phyloP scores from a whole-genome alignment of 208 protist species.

The Acanthamoeba lenticulata region DNA sequence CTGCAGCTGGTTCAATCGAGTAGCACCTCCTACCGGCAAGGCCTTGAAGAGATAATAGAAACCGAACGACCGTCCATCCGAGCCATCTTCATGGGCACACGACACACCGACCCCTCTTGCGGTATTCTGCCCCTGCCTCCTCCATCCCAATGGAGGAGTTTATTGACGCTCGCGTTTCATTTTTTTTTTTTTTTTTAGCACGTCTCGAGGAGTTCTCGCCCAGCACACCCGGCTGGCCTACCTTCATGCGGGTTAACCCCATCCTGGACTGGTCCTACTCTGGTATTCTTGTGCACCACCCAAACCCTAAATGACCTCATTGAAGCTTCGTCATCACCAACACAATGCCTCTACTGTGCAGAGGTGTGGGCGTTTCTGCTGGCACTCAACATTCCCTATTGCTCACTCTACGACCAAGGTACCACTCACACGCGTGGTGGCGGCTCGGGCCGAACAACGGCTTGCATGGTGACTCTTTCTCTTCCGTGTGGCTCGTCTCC shows the following conservation, averaged over 20 bases:
- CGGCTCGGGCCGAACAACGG: not conserved
- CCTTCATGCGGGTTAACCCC: slow-evolving; percentile 79
- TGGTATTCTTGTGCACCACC: not conserved
- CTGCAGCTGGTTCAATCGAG: slow-evolving; percentile 20
- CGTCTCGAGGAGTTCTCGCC: not conserved
- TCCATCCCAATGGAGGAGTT: not conserved
- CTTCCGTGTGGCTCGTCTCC: not conserved
- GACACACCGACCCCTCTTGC: slow-evolving; percentile 72
- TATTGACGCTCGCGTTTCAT: not conserved
- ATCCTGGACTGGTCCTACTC: slow-evolving; percentile 78
- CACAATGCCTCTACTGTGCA: not conserved
- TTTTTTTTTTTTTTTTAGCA: not conserved
- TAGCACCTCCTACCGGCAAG: not conserved
- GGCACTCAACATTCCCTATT: slow-evolving; percentile 71
- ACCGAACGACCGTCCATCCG: slow-evolving; percentile 37
- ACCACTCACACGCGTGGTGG: not conserved
- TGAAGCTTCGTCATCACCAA: not conserved
- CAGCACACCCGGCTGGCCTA: slow-evolving; percentile 68
- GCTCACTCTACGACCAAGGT: slow-evolving; percentile 76
- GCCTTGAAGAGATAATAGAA: slow-evolving; percentile 29
- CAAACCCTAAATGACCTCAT: not conserved
- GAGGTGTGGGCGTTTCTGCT: slow-evolving; percentile 75
- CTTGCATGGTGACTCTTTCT: not conserved
- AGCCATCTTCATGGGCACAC: slow-evolving; percentile 74
- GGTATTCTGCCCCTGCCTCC: slow-evolving; percentile 17